Evolutionary conservation across 129 eudicot genomes (phyloP), one percentile per base, ranked within the genome.

Genomic region (Lactuca sativa): DNA sequence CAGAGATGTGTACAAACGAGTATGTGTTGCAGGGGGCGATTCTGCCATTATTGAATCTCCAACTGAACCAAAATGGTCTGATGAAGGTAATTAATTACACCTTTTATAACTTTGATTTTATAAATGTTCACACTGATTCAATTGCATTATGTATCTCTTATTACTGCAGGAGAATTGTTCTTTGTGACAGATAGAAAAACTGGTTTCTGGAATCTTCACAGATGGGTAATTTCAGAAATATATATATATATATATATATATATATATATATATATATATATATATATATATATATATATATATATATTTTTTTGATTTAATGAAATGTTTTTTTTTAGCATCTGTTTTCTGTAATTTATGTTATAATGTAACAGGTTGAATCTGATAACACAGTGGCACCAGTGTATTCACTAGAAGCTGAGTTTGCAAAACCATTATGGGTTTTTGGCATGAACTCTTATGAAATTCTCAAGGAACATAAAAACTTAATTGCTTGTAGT

Each of bases 1-100:
- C 78, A 93, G 98, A 64, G 96, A 89, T 70, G 59, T 95, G 33
- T 63, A 49, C 72, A 78, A 81, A 31, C 84, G 89, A 65, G 86
- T 84, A 57, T 85, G 97, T 80, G 96, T 90, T 41, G 95, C 96
- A 33, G 99, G 99, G 58, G 91, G 86, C 18, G 91, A 90, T 79
- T 80, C 81, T 17, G 58, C 79, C 47, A 57, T 95, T 69, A 74
- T 87, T 31, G 99, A 95, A 77, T 87, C 99, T 70, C 97, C 96
- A 73, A 90, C 93, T 48, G 99, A 95, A 79, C 97, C 99, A 43
- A 87, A 83, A 80, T 95, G 99, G 99, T 87, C 99, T 12, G 77
- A 87, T 57, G 81, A 87, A 85, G 99, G 99, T 84, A 78, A 59
- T n/a, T 56, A 13, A 25, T 7, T 68, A 36, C 37, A 60, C 13